phyloP scores from a whole-genome alignment of 495 filamentous ascomycete genomes.

The Annulohypoxylon moriforme region DNA sequence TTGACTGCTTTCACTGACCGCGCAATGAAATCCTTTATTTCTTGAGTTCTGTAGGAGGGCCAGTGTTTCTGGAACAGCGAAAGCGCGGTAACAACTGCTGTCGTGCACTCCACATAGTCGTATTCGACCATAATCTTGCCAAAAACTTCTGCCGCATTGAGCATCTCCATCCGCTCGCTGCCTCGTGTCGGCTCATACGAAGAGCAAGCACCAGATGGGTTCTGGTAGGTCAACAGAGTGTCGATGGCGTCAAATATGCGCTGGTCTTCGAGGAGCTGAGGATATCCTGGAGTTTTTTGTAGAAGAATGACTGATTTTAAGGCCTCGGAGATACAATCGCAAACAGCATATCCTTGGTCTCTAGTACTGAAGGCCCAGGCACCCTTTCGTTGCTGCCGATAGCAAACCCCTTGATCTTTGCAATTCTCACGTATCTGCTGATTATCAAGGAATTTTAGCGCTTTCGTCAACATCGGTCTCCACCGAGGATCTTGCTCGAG shows the following conservation, averaged over 20 bases:
- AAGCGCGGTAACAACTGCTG: slow-evolving; percentile 90
- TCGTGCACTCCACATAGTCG: slow-evolving; percentile 97
- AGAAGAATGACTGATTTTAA: slow-evolving; percentile 87
- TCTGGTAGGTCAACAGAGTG: slow-evolving; percentile 92
- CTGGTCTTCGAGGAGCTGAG: slow-evolving; percentile 75
- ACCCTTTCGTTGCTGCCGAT: slow-evolving; percentile 91
- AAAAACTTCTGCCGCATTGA: slow-evolving; percentile 97
- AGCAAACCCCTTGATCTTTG: slow-evolving; percentile 79
- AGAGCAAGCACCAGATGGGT: slow-evolving; percentile 85
- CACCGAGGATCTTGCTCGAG: slow-evolving; percentile 81
- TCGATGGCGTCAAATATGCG: slow-evolving; percentile 89
- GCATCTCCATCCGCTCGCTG: slow-evolving; percentile 77
- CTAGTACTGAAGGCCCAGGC: slow-evolving; percentile 95
- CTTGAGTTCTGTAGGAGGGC: slow-evolving; percentile 79
- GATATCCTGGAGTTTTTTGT: slow-evolving; percentile 81
- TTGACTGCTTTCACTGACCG: slow-evolving; percentile 85
- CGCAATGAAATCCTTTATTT: slow-evolving; percentile 77
- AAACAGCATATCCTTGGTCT: slow-evolving; percentile 93
- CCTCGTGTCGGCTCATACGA: slow-evolving; percentile 89
- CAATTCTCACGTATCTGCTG: slow-evolving; percentile 93
- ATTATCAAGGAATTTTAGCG: slow-evolving; percentile 86
- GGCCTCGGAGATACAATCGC: slow-evolving; percentile 92
- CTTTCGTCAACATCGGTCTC: slow-evolving; percentile 84
- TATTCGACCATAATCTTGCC: slow-evolving; percentile 98
- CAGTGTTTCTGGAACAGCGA: slow-evolving; percentile 83